A percentile compares a stretch with the other conserved stretches of the same genome.
phyloP scores from a whole-genome alignment of 179 eudicot species.

The Dionaea muscipula region DNA sequence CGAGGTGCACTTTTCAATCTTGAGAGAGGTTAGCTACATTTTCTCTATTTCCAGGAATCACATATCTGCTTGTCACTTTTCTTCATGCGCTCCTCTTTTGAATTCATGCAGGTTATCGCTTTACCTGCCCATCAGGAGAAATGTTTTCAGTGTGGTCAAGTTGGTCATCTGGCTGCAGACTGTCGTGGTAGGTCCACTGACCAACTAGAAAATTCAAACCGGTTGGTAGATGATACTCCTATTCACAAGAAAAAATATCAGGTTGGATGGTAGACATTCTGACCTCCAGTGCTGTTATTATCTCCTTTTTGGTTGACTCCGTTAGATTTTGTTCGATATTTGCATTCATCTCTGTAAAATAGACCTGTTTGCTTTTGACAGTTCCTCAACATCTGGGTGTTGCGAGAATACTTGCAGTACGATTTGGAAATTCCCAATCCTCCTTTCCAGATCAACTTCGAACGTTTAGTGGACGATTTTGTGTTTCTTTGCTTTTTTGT shows the following conservation, averaged over 20 bases:
- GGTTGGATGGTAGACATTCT: constrained; percentile 29
- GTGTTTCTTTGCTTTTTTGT: constrained; percentile 94
- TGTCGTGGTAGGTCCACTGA: constrained; percentile 43
- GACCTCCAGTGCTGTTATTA: constrained; percentile 7
- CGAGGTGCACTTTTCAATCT: constrained; percentile 89
- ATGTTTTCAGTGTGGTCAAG: constrained; percentile 84
- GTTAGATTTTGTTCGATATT: not conserved
- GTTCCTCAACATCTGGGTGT: constrained; percentile 88
- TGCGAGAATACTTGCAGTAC: constrained; percentile 86
- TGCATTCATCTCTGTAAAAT: not conserved
- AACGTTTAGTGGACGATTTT: constrained; percentile 84
- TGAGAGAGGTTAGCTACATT: constrained; percentile 82
- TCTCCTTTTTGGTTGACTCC: not conserved
- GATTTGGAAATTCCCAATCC: constrained; percentile 68
- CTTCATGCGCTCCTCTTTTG: not conserved
- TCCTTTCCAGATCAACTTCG: constrained; percentile 66
- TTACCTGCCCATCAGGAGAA: constrained; percentile 82
- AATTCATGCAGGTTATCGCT: constrained; percentile 48
- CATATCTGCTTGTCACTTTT: not conserved
- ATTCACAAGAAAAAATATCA: constrained; percentile 93
- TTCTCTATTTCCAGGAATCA: not conserved
- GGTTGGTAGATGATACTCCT: constrained; percentile 49
- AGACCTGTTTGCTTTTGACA: constrained; percentile 15
- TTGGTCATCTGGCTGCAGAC: constrained; percentile 90
- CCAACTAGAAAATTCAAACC: constrained; percentile 26